A percentile compares a stretch with the other conserved stretches of the same genome.
Conservation (phyloP, 345 rosid species). For the Brassica nigra region DNA sequence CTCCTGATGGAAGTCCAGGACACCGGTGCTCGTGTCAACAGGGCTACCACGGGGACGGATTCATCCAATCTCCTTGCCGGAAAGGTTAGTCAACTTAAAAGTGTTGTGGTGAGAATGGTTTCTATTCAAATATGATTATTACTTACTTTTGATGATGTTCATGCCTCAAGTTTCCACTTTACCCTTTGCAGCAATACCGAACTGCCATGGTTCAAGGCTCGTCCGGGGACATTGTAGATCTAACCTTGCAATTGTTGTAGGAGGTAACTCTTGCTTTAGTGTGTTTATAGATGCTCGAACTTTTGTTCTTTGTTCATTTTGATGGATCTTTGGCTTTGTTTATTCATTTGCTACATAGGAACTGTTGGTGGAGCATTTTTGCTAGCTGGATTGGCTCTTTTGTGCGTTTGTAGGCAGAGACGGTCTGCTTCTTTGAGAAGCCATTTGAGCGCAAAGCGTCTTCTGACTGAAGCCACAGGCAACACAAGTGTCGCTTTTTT, state of each 20-base stretch:
- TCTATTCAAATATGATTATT: background rate
- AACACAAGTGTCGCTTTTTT: constrained; percentile 70
- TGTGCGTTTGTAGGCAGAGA: constrained; percentile 48
- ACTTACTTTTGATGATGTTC: background rate
- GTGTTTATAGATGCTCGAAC: background rate
- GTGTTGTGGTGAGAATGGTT: background rate
- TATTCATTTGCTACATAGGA: constrained; percentile 45
- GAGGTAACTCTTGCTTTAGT: constrained; percentile 53
- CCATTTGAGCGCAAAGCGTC: constrained; percentile 68
- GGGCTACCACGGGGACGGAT: constrained; percentile 72
- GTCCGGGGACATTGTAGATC: constrained; percentile 48
- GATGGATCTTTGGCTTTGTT: constrained; percentile 17
- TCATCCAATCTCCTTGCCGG: constrained; percentile 49
- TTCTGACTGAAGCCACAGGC: constrained; percentile 73
- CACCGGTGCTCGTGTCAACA: constrained; percentile 57
- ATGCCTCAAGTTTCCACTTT: background rate
- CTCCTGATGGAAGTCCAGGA: constrained; percentile 33
- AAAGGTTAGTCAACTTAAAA: constrained; percentile 58
- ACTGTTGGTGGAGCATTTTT: constrained; percentile 59
- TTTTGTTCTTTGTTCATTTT: background rate
- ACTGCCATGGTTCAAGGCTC: constrained; percentile 49
- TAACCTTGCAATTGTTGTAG: constrained; percentile 53
- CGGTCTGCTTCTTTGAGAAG: constrained; percentile 50
- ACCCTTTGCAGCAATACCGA: constrained; percentile 34
- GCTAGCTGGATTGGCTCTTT: constrained; percentile 46